These are phyloP conservation scores for Metschnikowia santaceciliae DNA, from an alignment of 805 yeast genomes.

Conservation along the genomic window DNA sequence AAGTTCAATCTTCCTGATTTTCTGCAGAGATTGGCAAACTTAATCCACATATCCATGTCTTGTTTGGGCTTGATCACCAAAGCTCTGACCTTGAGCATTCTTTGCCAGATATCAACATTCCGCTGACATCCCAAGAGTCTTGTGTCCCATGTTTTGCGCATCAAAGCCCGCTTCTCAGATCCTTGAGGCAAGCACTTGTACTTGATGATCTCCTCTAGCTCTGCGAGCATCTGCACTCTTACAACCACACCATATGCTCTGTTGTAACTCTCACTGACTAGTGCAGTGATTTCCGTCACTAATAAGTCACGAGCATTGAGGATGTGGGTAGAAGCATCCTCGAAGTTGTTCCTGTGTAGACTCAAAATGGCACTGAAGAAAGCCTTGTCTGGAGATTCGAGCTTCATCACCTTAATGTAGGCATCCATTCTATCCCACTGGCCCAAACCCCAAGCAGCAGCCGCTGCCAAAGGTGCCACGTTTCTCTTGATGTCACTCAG, in stretches of 20 bases:
- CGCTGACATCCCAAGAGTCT: constrained; percentile 90
- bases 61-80: constrained; percentile 91
- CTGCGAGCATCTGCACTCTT: constrained; percentile 95
- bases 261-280: constrained; percentile 92
- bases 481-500: constrained; percentile 69
- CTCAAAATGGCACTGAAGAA: constrained; percentile 89
- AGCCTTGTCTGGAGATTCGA: constrained; percentile 90
- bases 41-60: constrained; percentile 97
- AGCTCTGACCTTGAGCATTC: constrained; percentile 89
- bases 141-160: constrained; percentile 92
- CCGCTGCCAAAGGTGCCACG: constrained; percentile 97
- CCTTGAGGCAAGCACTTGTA: constrained; percentile 83
- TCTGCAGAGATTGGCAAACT: constrained; percentile 93
- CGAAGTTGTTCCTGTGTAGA: constrained; percentile 81
- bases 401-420: constrained; percentile 83
- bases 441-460: constrained; percentile 97
- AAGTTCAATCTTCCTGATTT: constrained; percentile 89
- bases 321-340: constrained; percentile 75
- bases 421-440: constrained; percentile 96
- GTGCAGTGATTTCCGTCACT: constrained; percentile 89
- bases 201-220: constrained; percentile 87
- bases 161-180: constrained; percentile 70
- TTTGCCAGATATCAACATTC: constrained; percentile 98
- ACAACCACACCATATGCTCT: constrained; percentile 97
- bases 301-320: constrained; percentile 80